Conservation (phyloP, 2,329 filamentous ascomycete genomes). For the Arachnomyces sp. region DNA sequence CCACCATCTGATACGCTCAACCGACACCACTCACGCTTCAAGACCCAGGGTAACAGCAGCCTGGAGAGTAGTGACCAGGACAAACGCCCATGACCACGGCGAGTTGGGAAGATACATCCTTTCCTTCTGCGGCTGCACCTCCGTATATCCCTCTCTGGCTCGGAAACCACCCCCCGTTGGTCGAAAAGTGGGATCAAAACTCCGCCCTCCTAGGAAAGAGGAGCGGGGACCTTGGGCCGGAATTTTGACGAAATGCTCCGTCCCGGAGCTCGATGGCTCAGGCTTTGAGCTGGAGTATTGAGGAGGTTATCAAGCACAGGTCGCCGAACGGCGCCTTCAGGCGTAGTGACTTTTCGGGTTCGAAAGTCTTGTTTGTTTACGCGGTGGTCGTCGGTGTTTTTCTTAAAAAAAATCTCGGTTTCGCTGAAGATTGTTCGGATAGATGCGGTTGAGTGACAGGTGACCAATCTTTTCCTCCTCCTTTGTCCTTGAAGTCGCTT, state of each 20-base stretch:
- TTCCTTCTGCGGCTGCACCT: slow-evolving; percentile 24
- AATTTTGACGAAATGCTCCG: slow-evolving; percentile 45
- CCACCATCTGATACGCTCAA: slow-evolving; percentile 3
- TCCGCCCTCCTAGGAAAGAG: slow-evolving; percentile 53
- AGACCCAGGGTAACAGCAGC: slow-evolving; percentile 72
- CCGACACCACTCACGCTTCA: slow-evolving; percentile 63
- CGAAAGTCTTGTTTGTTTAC: too few species aligned
- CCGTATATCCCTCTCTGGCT: slow-evolving; percentile 44
- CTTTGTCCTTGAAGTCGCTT: too few species aligned
- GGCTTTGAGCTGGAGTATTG: slow-evolving; percentile 13
- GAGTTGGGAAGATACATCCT: slow-evolving; percentile 73
- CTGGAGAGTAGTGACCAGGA: slow-evolving; percentile 66
- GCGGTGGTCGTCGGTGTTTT: too few species aligned
- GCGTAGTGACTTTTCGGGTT: slow-evolving; percentile 4
- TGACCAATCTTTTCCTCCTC: too few species aligned
- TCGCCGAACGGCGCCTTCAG: slow-evolving; percentile 23
- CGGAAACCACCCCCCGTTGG: slow-evolving; percentile 44
- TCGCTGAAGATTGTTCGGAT: too few species aligned
- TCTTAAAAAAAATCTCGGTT: too few species aligned
- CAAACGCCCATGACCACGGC: slow-evolving; percentile 82
- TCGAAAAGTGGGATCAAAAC: slow-evolving; percentile 42
- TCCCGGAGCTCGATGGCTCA: slow-evolving; percentile 29
- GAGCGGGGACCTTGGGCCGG: slow-evolving; percentile 48
- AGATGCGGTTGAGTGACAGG: too few species aligned
- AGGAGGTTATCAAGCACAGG: slow-evolving; percentile 28